Conservation (phyloP, 805 yeast species). For the Starmerella etchellsii region DNA sequence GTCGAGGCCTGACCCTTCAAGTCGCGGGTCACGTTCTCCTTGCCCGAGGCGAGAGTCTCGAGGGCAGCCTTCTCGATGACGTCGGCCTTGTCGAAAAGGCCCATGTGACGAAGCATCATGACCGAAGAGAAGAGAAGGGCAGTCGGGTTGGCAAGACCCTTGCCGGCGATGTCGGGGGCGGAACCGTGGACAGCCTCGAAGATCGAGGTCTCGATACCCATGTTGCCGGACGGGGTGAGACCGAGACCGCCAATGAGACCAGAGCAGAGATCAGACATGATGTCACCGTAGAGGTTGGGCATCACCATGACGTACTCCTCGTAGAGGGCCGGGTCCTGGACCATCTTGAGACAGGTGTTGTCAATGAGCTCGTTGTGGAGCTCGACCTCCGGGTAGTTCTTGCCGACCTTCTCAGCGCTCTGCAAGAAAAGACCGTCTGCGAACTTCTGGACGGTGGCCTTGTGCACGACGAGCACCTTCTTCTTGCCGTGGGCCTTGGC, state of each 20-base stretch:
- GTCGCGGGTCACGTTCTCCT: constrained; percentile 93
- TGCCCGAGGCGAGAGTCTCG: constrained; percentile 83
- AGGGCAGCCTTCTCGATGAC: constrained; percentile 78
- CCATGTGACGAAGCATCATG: constrained; percentile 99
- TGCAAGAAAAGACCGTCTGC: constrained; percentile 94
- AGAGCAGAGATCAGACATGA: constrained; percentile 92
- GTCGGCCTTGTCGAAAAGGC: constrained; percentile 66
- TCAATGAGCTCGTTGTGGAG: constrained; percentile 81
- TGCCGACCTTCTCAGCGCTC: constrained; percentile 77
- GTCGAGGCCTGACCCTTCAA: constrained; percentile 88
- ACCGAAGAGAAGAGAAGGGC: constrained; percentile 89
- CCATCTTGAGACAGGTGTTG: constrained; percentile 85
- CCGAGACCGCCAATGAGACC: constrained; percentile 99
- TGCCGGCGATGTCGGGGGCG: constrained; percentile 98
- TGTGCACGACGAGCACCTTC: constrained; percentile 89
- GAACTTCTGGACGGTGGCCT: constrained; percentile 95
- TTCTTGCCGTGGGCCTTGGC: constrained; percentile 80
- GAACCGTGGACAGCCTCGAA: constrained; percentile 99
- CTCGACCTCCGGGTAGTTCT: constrained; percentile 83
- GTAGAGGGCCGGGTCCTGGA: constrained; percentile 79
- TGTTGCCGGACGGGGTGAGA: constrained; percentile 97
- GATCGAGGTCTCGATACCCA: constrained; percentile 95
- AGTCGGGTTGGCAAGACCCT: constrained; percentile 98
- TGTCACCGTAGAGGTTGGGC: constrained; percentile 99
- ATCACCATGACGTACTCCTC: constrained; percentile 86